Base-by-base conservation (phyloP, 179 eudicot genomes). In the Patellifolia procumbens region DNA sequence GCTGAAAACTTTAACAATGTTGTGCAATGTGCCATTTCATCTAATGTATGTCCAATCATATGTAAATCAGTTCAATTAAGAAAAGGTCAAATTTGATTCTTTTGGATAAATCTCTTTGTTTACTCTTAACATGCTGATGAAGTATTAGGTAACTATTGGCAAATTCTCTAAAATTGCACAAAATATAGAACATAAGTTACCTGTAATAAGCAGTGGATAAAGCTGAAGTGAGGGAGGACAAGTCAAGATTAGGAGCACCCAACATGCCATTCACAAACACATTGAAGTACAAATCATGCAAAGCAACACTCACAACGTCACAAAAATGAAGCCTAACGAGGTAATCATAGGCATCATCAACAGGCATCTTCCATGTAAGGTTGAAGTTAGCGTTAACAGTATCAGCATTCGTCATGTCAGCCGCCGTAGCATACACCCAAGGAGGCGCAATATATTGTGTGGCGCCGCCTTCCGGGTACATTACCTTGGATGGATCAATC, bases 291-390 rank as follows among this genome's bases (percentile, higher is more conserved):
- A 95, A 87, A 22, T 91, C 89, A 72, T 91, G 78, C 43, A 90
- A 79, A 12, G 81, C 69, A 15, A 51, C 39, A 76, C 98, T 93
- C 26, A 95, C 94, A 71, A 95, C 87, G 68, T 93, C 99, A 73
- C 98, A 95, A 60, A 95, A 95, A 55, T 95, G 99, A 56, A 95
- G 78, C 66, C 98, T 83, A 45, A 95, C 78, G 16, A 95, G 80
- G 76, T 93, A 95, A 11, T 89, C 81, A 76, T 86, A 95, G 60
- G 86, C 81, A 0, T 95, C 83, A 56, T 95, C 99, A 37, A 91
- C 93, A 0, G 81, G 66, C 81, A 95, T 80, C 45, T 72, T 79
- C 98, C 98, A 95, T 8, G 96, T 90, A n/a, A 95, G 85, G 78
- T 95, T 95, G 83, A 95, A 93, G 37, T 86, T 86, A 0, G 88